These are phyloP conservation scores for Galerina sulciceps DNA, from an alignment of 768 basidiomycete genomes.

Conservation along the genomic window DNA sequence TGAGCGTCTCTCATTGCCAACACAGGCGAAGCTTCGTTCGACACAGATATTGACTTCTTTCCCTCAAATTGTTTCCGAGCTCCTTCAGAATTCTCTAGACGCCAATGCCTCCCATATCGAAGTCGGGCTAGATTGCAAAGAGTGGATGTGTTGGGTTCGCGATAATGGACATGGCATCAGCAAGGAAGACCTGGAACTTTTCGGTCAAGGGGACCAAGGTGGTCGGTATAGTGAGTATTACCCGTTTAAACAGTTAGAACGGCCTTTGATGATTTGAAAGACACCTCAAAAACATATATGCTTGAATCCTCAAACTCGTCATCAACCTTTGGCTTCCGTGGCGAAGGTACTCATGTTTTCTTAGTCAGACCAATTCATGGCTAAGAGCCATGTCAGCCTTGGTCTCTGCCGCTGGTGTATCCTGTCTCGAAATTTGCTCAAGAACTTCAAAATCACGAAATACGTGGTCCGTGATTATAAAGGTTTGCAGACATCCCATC, in stretches of 20 bases:
- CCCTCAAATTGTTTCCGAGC: constrained; percentile 79
- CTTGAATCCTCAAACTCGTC: constrained; percentile 51
- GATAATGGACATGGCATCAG: constrained; percentile 86
- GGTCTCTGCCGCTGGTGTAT: constrained; percentile 81
- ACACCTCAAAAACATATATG: constrained; percentile 73
- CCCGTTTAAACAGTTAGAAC: background rate
- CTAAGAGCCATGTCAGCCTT: constrained; percentile 54
- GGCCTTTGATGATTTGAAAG: constrained; percentile 37
- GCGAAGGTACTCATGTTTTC: constrained; percentile 69
- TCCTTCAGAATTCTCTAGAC: constrained; percentile 90
- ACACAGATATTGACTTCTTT: constrained; percentile 84
- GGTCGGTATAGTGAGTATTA: constrained; percentile 74
- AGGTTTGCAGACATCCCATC: constrained; percentile 46
- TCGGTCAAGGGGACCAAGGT: constrained; percentile 54
- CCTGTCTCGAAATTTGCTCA: constrained; percentile 82
- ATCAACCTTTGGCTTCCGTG: constrained; percentile 87
- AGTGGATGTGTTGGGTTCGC: constrained; percentile 84
- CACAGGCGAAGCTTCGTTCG: constrained; percentile 77
- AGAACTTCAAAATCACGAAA: constrained; percentile 65
- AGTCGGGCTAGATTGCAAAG: constrained; percentile 71
- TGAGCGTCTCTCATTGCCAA: constrained; percentile 58
- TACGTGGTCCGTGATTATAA: constrained; percentile 79
- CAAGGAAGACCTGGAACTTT: constrained; percentile 55
- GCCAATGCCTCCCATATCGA: constrained; percentile 73
- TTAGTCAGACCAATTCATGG: background rate